Conservation (phyloP, 176 grass and related monocot genomes). For the Ananas comosus region DNA sequence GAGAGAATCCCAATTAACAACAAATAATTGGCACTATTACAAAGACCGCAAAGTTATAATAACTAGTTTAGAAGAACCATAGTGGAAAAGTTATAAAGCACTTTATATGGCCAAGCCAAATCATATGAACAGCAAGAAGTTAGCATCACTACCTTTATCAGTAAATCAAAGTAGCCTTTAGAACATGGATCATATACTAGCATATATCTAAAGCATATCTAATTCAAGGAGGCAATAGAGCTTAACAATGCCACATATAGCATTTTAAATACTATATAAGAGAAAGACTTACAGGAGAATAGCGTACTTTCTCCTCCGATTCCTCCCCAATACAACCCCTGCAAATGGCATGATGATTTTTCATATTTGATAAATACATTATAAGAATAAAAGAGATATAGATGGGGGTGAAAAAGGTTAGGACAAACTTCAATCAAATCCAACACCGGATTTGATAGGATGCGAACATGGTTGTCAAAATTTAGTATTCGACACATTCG, state of each 20-base stretch:
- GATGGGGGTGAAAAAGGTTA: neutral
- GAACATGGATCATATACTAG: conserved; percentile 79
- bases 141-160: conserved; percentile 68
- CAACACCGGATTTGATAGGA: too few species aligned
- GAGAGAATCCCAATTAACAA: conserved; percentile 15
- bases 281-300: conserved; percentile 72
- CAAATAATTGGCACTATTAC: neutral
- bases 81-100: neutral
- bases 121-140: neutral
- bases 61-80: too few species aligned
- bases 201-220: conserved; percentile 49
- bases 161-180: conserved; percentile 80
- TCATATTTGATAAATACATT: neutral
- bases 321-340: conserved; percentile 85
- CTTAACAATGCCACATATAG: neutral
- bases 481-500: too few species aligned
- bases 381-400: neutral
- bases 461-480: too few species aligned
- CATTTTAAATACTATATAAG: neutral
- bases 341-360: conserved; percentile 20
- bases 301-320: conserved; percentile 73
- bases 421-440: too few species aligned
- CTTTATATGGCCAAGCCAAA: neutral
- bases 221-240: neutral
- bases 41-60: too few species aligned